These are phyloP conservation scores for Elsinoe perseae DNA, from an alignment of 2,329 filamentous ascomycete species.

Conservation along the genomic window DNA sequence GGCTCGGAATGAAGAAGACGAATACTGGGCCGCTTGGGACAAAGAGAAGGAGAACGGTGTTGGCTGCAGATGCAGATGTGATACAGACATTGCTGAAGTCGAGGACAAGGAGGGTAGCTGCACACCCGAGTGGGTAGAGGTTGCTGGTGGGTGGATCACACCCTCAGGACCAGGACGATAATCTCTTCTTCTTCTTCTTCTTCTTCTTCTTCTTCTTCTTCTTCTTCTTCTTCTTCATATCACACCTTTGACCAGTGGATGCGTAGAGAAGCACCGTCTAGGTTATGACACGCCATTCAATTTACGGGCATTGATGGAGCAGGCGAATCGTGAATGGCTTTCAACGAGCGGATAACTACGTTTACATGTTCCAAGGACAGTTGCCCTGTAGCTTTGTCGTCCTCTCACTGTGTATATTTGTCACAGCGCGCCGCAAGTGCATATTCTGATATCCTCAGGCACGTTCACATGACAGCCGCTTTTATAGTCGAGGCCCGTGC, in stretches of 20 bases:
- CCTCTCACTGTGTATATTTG: background rate
- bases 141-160: constrained; percentile 76
- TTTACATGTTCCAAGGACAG: constrained; percentile 6
- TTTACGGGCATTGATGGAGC: background rate
- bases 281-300: background rate
- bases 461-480: constrained; percentile 10
- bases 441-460: background rate
- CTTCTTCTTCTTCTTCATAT: background rate
- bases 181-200: no score
- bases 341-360: constrained; percentile 12
- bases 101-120: constrained; percentile 97
- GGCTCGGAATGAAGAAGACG: constrained; percentile 81
- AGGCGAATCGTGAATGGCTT: background rate
- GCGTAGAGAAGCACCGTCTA: background rate
- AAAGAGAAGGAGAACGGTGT: constrained; percentile 89
- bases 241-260: background rate
- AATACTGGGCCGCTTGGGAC: constrained; percentile 90
- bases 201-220: no score
- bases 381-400: background rate
- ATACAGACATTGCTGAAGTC: constrained; percentile 94
- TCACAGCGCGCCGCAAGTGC: background rate
- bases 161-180: constrained; percentile 19
- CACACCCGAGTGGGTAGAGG: constrained; percentile 91
- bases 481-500: background rate
- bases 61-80: constrained; percentile 90